A percentile compares a stretch with the other conserved stretches of the same genome.
Evolutionary conservation across 2,329 filamentous ascomycete species (phyloP).

Genomic region (Penicillium paneum): DNA sequence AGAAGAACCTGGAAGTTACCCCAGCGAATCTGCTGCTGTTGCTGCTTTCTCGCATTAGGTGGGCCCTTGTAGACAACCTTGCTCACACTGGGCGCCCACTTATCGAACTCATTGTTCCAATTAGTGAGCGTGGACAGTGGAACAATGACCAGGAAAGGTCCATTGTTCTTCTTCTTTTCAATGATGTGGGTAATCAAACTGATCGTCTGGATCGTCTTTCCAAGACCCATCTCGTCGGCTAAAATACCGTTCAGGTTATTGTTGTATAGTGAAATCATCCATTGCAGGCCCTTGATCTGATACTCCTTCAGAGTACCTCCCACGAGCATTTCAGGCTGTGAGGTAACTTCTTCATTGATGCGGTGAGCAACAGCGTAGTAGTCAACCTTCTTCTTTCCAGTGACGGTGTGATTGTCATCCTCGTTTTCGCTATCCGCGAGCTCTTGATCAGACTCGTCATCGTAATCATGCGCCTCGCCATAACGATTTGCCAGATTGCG

Average conservation of each 20-base stretch:
- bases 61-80: slow-evolving; percentile 97
- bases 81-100: slow-evolving; percentile 86
- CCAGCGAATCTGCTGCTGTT: slow-evolving; percentile 90
- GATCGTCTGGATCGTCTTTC: slow-evolving; percentile 99
- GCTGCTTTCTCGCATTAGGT: slow-evolving; percentile 78
- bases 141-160: slow-evolving; percentile 94
- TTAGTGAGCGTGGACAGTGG: slow-evolving; percentile 96
- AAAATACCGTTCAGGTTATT: slow-evolving; percentile 99
- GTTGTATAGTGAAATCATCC: slow-evolving; percentile 99
- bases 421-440: slow-evolving; percentile 64
- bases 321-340: slow-evolving; percentile 80
- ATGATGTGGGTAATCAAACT: slow-evolving; percentile 96
- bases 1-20: slow-evolving; percentile 94
- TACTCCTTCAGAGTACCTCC: slow-evolving; percentile 95
- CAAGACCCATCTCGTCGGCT: slow-evolving; percentile 98
- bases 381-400: slow-evolving; percentile 74
- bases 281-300: slow-evolving; percentile 96
- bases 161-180: slow-evolving; percentile 86
- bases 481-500: slow-evolving; percentile 76
- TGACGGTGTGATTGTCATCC: slow-evolving; percentile 56
- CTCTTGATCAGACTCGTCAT: slow-evolving; percentile 63
- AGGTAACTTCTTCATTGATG: slow-evolving; percentile 84
- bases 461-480: slow-evolving; percentile 58
- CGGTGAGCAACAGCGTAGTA: slow-evolving; percentile 98
- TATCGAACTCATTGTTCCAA: slow-evolving; percentile 98